These are phyloP conservation scores for Pelagomonas calceolata DNA, from an alignment of 108 stramenopile species.

Conservation along the genomic window DNA sequence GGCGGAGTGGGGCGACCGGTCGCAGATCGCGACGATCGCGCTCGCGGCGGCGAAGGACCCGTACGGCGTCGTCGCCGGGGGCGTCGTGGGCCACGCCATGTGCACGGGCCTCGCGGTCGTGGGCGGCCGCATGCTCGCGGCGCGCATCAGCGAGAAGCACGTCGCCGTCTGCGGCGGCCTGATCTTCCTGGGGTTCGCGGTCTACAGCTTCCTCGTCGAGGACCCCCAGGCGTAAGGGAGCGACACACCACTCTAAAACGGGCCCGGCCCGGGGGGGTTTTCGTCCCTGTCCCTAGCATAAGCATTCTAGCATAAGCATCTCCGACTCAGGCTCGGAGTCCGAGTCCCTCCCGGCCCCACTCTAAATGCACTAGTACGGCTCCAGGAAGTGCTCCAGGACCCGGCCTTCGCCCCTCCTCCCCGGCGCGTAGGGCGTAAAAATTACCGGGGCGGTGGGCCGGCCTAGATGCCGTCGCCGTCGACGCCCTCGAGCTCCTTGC, in stretches of 20 bases:
- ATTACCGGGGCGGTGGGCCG: too few species aligned
- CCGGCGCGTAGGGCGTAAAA: too few species aligned
- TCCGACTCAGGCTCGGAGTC: too few species aligned
- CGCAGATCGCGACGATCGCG: constrained; percentile 99
- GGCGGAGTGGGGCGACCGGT: constrained; percentile 99
- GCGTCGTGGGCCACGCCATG: constrained; percentile 85
- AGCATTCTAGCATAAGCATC: too few species aligned
- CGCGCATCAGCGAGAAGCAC: constrained; percentile 83
- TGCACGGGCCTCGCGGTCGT: constrained; percentile 94
- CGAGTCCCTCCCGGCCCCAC: too few species aligned
- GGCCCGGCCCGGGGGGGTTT: too few species aligned
- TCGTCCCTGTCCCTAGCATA: too few species aligned
- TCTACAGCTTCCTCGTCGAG: constrained; percentile 79
- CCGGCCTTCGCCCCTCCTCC: too few species aligned
- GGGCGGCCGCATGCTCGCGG: constrained; percentile 94
- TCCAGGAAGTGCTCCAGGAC: too few species aligned
- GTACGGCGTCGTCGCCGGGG: constrained; percentile 85
- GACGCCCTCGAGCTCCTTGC: constrained; percentile 57
- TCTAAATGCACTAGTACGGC: too few species aligned
- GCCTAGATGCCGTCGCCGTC: constrained; percentile 4
- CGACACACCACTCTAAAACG: too few species aligned
- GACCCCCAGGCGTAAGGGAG: too few species aligned
- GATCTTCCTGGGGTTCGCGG: constrained; percentile 84
- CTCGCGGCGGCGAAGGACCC: constrained; percentile 90
- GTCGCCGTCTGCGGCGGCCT: constrained; percentile 76